Conservation (phyloP, 2,329 filamentous ascomycete genomes). For the Fusarium torreyae region DNA sequence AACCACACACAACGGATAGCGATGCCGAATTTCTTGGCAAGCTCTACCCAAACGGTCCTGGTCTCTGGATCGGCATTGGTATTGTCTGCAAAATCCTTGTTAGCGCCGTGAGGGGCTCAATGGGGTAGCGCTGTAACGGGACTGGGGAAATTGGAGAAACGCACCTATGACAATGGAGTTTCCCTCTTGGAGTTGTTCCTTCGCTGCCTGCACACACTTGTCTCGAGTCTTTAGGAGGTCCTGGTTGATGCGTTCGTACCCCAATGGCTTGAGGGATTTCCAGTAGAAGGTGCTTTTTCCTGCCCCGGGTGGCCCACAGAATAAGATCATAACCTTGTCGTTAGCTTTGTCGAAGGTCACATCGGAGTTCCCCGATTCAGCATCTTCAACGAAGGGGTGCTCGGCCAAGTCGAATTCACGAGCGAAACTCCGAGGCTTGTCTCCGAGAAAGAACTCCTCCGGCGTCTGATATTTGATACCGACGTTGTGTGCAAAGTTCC, state of each 20-base stretch:
- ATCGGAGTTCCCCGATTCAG: slow-evolving; percentile 43
- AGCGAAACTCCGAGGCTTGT: slow-evolving; percentile 74
- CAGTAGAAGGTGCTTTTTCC: slow-evolving; percentile 95
- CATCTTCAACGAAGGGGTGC: slow-evolving; percentile 59
- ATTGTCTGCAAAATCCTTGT: slow-evolving; percentile 76
- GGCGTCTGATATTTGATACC: slow-evolving; percentile 87
- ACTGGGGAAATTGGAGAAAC: slow-evolving; percentile 52
- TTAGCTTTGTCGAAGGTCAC: slow-evolving; percentile 73
- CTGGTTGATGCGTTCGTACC: slow-evolving; percentile 91
- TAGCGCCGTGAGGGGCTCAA: slow-evolving; percentile 30
- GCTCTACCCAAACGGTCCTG: slow-evolving; percentile 81
- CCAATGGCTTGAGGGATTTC: slow-evolving; percentile 81
- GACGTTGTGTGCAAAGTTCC: slow-evolving; percentile 89
- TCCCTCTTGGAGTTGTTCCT: slow-evolving; percentile 73
- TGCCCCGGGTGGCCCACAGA: slow-evolving; percentile 89
- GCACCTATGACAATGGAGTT: slow-evolving; percentile 83
- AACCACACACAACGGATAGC: slow-evolving; percentile 91
- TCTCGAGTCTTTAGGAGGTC: slow-evolving; percentile 84
- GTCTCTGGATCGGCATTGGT: slow-evolving; percentile 91
- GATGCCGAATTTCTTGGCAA: slow-evolving; percentile 79
- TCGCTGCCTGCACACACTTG: slow-evolving; percentile 81
- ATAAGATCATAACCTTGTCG: slow-evolving; percentile 81
- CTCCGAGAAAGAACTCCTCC: slow-evolving; percentile 89
- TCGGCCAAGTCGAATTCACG: slow-evolving; percentile 79
- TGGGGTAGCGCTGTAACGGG: slow-evolving; percentile 29